Percentiles rank a stretch among this genome's conserved stretches.
These are phyloP conservation scores for Rubroboletus pulcherrimus DNA, from an alignment of 768 basidiomycete species.

Conservation along the genomic window DNA sequence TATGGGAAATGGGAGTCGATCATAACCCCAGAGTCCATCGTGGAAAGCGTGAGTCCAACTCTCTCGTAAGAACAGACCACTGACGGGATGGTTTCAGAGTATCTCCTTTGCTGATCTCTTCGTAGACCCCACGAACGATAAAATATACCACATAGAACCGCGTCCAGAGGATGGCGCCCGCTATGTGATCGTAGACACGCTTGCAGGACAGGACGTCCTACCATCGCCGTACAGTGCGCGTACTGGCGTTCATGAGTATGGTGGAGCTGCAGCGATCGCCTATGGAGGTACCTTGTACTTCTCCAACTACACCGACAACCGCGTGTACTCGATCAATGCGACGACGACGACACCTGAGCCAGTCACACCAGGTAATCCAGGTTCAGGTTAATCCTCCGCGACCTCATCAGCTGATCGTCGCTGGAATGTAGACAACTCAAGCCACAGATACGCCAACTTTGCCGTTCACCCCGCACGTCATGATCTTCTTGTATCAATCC, in stretches of 20 bases:
- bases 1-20: conserved; percentile 64
- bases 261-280: conserved; percentile 59
- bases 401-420: neutral
- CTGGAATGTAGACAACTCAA: conserved; percentile 9
- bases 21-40: conserved; percentile 50
- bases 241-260: conserved; percentile 66
- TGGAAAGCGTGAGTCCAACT: conserved; percentile 39
- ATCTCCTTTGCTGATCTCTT: conserved; percentile 40
- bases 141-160: conserved; percentile 54
- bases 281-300: conserved; percentile 53
- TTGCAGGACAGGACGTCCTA: conserved; percentile 46
- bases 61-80: neutral
- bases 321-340: conserved; percentile 43
- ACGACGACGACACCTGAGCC: conserved; percentile 35
- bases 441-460: conserved; percentile 62
- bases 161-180: conserved; percentile 57
- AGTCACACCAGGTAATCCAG: conserved; percentile 56
- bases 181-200: conserved; percentile 52
- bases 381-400: neutral
- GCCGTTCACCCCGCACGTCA: conserved; percentile 50
- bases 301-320: conserved; percentile 50
- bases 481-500: conserved; percentile 54
- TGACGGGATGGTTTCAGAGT: conserved; percentile 21
- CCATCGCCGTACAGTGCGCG: conserved; percentile 53
- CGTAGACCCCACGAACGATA: conserved; percentile 46